Evolutionary conservation across 1,139 yeast species (phyloP).

Genomic region (Yamadazyma jaroonii): DNA sequence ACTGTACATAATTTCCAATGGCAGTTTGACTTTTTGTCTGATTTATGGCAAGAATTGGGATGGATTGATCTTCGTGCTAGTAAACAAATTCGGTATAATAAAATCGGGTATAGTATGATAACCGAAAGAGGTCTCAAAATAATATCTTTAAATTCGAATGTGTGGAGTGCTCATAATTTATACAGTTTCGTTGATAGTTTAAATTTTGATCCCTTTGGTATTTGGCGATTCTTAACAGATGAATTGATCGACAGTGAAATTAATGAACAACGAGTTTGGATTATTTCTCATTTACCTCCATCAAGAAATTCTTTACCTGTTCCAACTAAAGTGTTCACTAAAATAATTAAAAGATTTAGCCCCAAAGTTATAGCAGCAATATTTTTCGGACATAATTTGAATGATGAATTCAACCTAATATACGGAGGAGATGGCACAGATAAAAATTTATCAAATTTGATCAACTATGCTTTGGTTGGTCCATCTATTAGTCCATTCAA

Average conservation of each 20-base stretch:
- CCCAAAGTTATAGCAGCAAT: constrained; percentile 33
- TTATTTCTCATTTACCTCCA: constrained; percentile 29
- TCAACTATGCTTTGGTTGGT: constrained; percentile 28
- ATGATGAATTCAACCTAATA: constrained; percentile 25
- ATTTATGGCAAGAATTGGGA: constrained; percentile 28
- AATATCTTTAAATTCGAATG: constrained; percentile 29
- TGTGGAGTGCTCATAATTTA: constrained; percentile 27
- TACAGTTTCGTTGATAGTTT: constrained; percentile 22
- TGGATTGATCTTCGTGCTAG: constrained; percentile 38
- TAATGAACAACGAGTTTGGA: constrained; percentile 31
- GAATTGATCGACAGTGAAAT: constrained; percentile 28
- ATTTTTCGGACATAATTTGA: constrained; percentile 27
- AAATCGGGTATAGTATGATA: constrained; percentile 23
- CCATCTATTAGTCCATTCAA: constrained; percentile 29
- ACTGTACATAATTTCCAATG: constrained; percentile 19
- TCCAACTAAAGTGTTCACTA: constrained; percentile 23
- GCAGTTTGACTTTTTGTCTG: constrained; percentile 28
- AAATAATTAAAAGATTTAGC: constrained; percentile 29
- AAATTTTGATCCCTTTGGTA: constrained; percentile 23
- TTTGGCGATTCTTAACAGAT: constrained; percentile 27
- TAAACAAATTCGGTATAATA: constrained; percentile 27
- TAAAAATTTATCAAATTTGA: constrained; percentile 17
- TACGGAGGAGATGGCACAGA: constrained; percentile 21
- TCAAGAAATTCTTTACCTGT: constrained; percentile 23
- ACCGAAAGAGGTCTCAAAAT: constrained; percentile 28